Evolutionary conservation across 495 filamentous ascomycete genomes (phyloP).

Genomic region (Hypoxylon intermedium): DNA sequence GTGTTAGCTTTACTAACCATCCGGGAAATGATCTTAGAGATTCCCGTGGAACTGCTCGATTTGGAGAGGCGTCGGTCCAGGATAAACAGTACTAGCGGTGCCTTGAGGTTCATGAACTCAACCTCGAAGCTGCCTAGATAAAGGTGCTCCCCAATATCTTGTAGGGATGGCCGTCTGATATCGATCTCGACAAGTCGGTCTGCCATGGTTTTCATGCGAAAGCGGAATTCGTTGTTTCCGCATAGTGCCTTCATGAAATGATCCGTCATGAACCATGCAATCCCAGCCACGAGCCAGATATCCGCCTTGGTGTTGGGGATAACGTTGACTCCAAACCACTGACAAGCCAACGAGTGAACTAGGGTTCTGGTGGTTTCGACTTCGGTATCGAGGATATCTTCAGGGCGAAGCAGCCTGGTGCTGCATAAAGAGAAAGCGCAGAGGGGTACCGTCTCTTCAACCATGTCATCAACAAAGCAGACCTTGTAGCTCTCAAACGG

Average conservation of each 20-base stretch:
- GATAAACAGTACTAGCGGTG: constrained; percentile 89
- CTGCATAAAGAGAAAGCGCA: constrained; percentile 87
- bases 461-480: constrained; percentile 90
- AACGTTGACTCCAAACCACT: constrained; percentile 92
- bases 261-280: constrained; percentile 92
- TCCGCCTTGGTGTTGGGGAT: constrained; percentile 81
- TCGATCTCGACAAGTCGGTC: constrained; percentile 85
- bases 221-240: constrained; percentile 93
- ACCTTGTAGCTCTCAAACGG: constrained; percentile 88
- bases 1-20: constrained; percentile 83
- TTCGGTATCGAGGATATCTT: constrained; percentile 81
- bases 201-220: constrained; percentile 83
- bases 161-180: constrained; percentile 79
- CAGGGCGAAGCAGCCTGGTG: constrained; percentile 80
- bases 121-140: constrained; percentile 80
- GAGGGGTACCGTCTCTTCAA: constrained; percentile 73
- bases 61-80: constrained; percentile 90
- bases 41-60: constrained; percentile 78
- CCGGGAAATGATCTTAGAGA: constrained; percentile 81
- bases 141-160: constrained; percentile 77
- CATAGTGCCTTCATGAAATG: constrained; percentile 86
- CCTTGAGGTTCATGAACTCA: constrained; percentile 91
- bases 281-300: constrained; percentile 88
- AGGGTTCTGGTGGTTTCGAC: constrained; percentile 77
- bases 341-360: constrained; percentile 83